Evolutionary conservation across 2,329 filamentous ascomycete genomes (phyloP).

Genomic region (Aspergillus intermedius): DNA sequence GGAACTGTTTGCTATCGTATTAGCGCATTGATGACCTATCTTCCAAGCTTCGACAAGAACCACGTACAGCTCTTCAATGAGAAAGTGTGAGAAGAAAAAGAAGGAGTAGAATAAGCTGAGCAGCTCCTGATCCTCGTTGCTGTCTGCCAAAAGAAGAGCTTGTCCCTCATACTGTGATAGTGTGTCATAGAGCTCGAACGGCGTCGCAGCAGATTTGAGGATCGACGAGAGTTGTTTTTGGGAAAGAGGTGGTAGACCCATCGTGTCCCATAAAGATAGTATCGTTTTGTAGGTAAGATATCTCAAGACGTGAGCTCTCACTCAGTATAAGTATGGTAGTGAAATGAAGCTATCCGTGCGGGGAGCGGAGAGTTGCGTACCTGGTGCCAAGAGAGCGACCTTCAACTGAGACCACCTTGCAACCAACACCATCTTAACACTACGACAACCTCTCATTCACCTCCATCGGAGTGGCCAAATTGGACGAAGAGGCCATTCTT

Average conservation of each 20-base stretch:
- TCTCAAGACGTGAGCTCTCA: not conserved
- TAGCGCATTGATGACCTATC: constrained; percentile 1
- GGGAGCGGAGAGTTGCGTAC: constrained; percentile 18
- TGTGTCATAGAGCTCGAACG: constrained; percentile 29
- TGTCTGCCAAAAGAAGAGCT: constrained; percentile 23
- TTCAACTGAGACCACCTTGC: constrained; percentile 38
- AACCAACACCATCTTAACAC: constrained; percentile 19
- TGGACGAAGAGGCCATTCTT: constrained; percentile 16
- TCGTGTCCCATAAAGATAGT: constrained; percentile 4
- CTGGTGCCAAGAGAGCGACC: constrained; percentile 28
- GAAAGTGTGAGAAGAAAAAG: constrained; percentile 35
- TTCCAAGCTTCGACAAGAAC: not conserved
- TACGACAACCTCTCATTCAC: constrained; percentile 14
- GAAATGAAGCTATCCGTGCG: constrained; percentile 16
- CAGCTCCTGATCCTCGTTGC: constrained; percentile 19
- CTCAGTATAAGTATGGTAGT: not conserved
- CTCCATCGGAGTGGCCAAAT: not conserved
- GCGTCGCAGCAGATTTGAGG: constrained; percentile 21
- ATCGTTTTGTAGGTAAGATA: not conserved
- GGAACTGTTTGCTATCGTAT: constrained; percentile 17
- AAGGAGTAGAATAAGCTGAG: constrained; percentile 34
- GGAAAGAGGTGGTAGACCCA: constrained; percentile 26
- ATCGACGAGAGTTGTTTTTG: constrained; percentile 24
- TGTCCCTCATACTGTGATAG: constrained; percentile 31
- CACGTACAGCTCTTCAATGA: constrained; percentile 34